Base-by-base conservation (phyloP, 2,329 filamentous ascomycete genomes). In the Calycina marina region DNA sequence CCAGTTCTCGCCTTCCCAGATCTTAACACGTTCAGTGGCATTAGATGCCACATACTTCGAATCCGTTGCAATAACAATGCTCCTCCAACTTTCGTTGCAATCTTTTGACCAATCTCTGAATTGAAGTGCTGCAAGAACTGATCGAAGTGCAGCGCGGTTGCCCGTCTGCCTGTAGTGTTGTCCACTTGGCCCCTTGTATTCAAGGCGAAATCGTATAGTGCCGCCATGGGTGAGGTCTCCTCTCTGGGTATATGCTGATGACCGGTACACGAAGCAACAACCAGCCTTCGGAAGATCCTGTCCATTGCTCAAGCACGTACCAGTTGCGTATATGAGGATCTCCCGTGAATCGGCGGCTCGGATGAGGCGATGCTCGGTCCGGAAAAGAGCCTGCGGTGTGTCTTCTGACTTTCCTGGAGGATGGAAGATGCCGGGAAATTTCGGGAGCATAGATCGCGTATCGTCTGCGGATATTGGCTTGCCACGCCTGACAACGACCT, bases 71-170 rank as follows among this genome's bases (percentile, higher is more conserved):
- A 73, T 57, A 22, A 69, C 60, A 2, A 72, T 4, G 2, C 40
- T 48, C 49, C 8, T 37, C 24, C 49, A 53, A 4, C 44, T 49
- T 22, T n/a, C 8, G 20, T 22, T 22, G 20, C 20, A 22, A 6
- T 42, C 41, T 5, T 4, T 14, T 0, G 10, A n/a, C 65, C 64
- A 69, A 39, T 45, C 6, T 3, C 56, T 50, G 40, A 56, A 60
- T 16, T 58, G 52, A 14, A 71, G 53, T 4, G 60, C 69, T 4
- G 56, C 62, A 28, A 69, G 60, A 4, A 62, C 62, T 4, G 66
- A 67, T 10, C 66, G 67, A 5, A 73, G 57, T 45, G 71, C 64
- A 3, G 69, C 69, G 4, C 67, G 57, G 40, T 69, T 66, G 51
- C 57, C 69, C 13, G 56, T 69, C 37, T 63, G 60, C 5, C 40